A percentile compares a stretch with the other conserved stretches of the same genome.
Conservation (phyloP, 31 red algal genomes). For the Asparagopsis taxiformis region DNA sequence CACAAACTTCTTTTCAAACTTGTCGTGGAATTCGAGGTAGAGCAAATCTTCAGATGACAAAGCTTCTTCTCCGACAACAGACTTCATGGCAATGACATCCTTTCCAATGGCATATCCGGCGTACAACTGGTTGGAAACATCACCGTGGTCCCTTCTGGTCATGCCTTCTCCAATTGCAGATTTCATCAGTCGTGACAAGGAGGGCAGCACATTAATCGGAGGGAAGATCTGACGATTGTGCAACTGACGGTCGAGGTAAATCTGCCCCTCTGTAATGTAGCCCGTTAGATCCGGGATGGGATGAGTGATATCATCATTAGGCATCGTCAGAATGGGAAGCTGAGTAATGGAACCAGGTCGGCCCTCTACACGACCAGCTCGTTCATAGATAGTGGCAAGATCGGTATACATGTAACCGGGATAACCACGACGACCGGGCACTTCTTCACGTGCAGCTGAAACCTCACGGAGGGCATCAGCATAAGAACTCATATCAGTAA, state of each 20-base stretch:
- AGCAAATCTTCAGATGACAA: slow-evolving; percentile 91
- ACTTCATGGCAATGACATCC: slow-evolving; percentile 96
- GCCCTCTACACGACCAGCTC: slow-evolving; percentile 84
- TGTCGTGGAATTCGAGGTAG: slow-evolving; percentile 92
- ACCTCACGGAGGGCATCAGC: slow-evolving; percentile 98
- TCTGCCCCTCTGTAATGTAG: slow-evolving; percentile 99
- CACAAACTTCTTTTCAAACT: slow-evolving; percentile 95
- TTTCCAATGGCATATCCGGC: slow-evolving; percentile 96
- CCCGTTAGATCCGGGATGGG: slow-evolving; percentile 97
- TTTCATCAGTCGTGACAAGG: slow-evolving; percentile 98
- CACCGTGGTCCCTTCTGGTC: slow-evolving; percentile 90
- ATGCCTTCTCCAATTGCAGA: slow-evolving; percentile 97
- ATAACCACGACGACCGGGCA: slow-evolving; percentile 96
- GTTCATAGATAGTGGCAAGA: slow-evolving; percentile 92
- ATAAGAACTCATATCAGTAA: slow-evolving; percentile 98
- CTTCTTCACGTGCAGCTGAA: slow-evolving; percentile 91
- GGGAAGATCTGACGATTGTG: slow-evolving; percentile 94
- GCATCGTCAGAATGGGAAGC: slow-evolving; percentile 97
- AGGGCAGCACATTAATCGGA: slow-evolving; percentile 95
- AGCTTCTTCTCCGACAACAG: slow-evolving; percentile 96
- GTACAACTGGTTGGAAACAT: slow-evolving; percentile 94
- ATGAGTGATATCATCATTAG: slow-evolving; percentile 98
- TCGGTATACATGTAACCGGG: slow-evolving; percentile 99
- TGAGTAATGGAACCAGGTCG: slow-evolving; percentile 87
- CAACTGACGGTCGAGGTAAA: slow-evolving; percentile 94